A percentile compares a stretch with the other conserved stretches of the same genome.
Evolutionary conservation across 495 filamentous ascomycete species (phyloP).

Genomic region (Elaphomyces granulatus): DNA sequence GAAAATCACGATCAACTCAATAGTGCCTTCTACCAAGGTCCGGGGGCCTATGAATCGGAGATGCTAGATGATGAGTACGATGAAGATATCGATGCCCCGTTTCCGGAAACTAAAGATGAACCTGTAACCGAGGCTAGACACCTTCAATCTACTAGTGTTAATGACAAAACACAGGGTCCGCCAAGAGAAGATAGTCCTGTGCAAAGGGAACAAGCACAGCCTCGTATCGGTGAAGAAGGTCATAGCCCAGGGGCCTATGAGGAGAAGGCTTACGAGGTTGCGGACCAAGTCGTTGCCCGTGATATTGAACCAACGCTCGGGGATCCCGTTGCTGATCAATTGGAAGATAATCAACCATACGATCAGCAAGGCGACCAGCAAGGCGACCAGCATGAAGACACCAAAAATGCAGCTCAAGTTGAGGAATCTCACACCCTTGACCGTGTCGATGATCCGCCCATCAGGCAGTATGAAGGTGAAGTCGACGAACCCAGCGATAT

Average conservation of each 20-base stretch:
- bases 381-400: conserved; percentile 11
- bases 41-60: conserved; percentile 26
- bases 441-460: conserved; percentile 1
- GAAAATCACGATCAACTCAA: conserved; percentile 19
- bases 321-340: conserved; percentile 2
- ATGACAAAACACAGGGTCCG: neutral
- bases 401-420: conserved; percentile 13
- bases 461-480: conserved; percentile 6
- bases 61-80: conserved; percentile 33
- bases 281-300: conserved; percentile 11
- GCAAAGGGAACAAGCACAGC: conserved; percentile 11
- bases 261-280: conserved; percentile 1
- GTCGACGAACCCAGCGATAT: conserved; percentile 2
- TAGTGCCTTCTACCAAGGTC: conserved; percentile 21
- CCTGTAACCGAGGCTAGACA: conserved; percentile 4
- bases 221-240: neutral
- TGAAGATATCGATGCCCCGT: conserved; percentile 19
- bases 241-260: conserved; percentile 1
- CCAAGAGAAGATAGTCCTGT: conserved; percentile 5
- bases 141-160: conserved; percentile 7
- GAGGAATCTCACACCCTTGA: conserved; percentile 1
- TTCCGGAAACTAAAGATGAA: conserved; percentile 19
- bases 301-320: conserved; percentile 7
- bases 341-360: conserved; percentile 1
- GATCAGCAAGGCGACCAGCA: conserved; percentile 3